Evolutionary conservation across 805 yeast genomes (phyloP).

Genomic region (Starmerella davenportii): DNA sequence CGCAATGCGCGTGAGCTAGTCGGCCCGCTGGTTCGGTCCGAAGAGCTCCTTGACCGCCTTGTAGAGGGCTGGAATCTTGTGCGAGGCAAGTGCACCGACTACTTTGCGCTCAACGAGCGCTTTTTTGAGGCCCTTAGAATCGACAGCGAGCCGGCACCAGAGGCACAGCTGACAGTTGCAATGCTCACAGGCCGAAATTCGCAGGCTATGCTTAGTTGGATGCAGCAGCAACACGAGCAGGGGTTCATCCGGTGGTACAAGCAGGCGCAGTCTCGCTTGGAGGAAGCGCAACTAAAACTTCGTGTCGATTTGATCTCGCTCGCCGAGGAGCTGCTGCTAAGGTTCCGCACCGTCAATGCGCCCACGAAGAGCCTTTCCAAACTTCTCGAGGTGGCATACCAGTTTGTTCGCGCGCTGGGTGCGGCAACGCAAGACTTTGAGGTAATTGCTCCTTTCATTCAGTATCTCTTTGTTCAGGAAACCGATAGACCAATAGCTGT

Average conservation of each 20-base stretch:
- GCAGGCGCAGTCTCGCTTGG: slow-evolving; percentile 5
- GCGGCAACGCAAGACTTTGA: slow-evolving; percentile 5
- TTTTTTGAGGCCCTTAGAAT: neutral
- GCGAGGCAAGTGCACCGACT: too few relatives aligned
- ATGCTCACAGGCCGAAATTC: neutral
- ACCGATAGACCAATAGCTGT: slow-evolving; percentile 13
- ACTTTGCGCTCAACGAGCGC: neutral
- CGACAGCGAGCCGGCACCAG: too few relatives aligned
- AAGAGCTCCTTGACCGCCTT: neutral
- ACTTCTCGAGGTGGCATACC: slow-evolving; percentile 1
- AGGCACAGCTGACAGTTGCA: neutral
- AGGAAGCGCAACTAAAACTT: slow-evolving; percentile 1
- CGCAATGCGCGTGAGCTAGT: neutral
- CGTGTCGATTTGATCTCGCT: slow-evolving; percentile 1
- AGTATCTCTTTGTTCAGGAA: slow-evolving; percentile 10
- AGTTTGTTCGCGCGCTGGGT: neutral
- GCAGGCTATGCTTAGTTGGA: slow-evolving; percentile 9
- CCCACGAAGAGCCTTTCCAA: neutral
- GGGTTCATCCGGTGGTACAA: slow-evolving; percentile 17
- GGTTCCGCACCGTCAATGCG: slow-evolving; percentile 2
- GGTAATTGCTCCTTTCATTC: slow-evolving; percentile 9
- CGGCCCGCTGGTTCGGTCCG: neutral
- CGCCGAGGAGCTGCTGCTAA: slow-evolving; percentile 2
- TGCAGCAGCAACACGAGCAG: slow-evolving; percentile 15
- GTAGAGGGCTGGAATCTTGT: neutral